Base-by-base conservation (phyloP, 805 yeast species). In the Tetrapisispora taiwanensis region DNA sequence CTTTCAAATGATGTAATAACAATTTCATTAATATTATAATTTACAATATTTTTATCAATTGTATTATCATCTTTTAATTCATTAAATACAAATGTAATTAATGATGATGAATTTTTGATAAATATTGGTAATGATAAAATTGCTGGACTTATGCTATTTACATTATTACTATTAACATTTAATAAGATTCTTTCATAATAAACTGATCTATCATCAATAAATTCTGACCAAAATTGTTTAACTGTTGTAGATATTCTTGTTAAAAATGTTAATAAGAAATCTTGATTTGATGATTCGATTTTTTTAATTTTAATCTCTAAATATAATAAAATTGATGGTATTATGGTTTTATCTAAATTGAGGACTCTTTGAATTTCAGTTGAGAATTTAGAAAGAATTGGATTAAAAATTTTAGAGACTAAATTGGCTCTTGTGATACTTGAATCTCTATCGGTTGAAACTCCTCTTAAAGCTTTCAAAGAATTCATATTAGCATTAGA, bases 281-380 rank as follows among this genome's bases (percentile, higher is more conserved):
- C 95, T 55, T 81, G 88, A 56, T 76, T 75, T 1, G 81, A 68
- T 8, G 74, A 63, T 9, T 72, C 72, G 17, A 69, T 55, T 10
- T 52, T 55, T 20, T 52, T 53, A 6, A 65, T 59, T 22, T 62
- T 52, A 7, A 50, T 44, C 46, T 78, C 80, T 9, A 77, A 51
- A 32, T 68, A 58, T 1, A 69, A 52, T 38, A 73, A 48, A 1
- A 75, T 51, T 3, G 68, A 62, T 1, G 80, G 76, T 14, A 66
- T 60, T 28, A 70, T 67, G 10, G 72, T 55, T 32, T 42, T 65
- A 63, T 32, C 68, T 66, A 14, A 57, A 51, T 46, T 18, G 69
- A 44, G 14, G 46, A 53, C 18, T 63, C 63, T 28, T 61, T 53
- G 28, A 3, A 44, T n/a, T 18, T 31, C 31, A n/a, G 26, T 27